These are phyloP conservation scores for Beauveria medogensis DNA, from an alignment of 2,329 filamentous ascomycete genomes.

Conservation along the genomic window DNA sequence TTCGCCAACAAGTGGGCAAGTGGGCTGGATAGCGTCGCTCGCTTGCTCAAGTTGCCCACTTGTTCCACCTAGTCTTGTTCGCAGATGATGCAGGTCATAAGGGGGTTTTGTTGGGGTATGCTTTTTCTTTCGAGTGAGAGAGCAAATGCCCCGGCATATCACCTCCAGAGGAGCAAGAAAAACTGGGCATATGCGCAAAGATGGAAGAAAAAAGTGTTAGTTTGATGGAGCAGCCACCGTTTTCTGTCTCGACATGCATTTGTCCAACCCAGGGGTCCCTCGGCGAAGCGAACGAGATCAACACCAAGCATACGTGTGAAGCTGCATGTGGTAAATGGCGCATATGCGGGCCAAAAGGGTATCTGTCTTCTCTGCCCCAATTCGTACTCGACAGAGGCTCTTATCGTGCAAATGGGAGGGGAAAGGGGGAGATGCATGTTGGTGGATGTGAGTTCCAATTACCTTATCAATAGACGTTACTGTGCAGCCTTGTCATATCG, in stretches of 20 bases:
- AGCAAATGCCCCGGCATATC: no score
- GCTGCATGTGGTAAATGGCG: background rate
- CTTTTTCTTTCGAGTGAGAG: no score
- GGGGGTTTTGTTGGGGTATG: background rate
- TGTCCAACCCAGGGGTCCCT: background rate
- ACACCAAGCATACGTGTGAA: background rate
- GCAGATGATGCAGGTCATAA: constrained; percentile 2
- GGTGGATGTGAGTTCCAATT: background rate
- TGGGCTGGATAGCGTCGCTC: background rate
- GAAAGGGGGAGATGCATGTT: background rate
- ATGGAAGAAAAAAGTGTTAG: background rate
- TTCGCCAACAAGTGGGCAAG: background rate
- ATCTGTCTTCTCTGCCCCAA: background rate
- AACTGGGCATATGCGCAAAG: background rate
- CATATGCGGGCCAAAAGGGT: background rate
- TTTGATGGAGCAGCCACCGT: no score
- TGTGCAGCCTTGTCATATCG: no score
- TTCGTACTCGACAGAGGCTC: background rate
- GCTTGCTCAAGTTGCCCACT: background rate
- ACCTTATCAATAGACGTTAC: no score
- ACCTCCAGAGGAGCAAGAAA: background rate
- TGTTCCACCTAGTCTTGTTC: background rate
- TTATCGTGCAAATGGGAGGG: background rate
- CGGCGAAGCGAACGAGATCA: background rate
- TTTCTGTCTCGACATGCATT: no score